phyloP scores from a whole-genome alignment of 2,329 filamentous ascomycete genomes.

The Capronia coronata region DNA sequence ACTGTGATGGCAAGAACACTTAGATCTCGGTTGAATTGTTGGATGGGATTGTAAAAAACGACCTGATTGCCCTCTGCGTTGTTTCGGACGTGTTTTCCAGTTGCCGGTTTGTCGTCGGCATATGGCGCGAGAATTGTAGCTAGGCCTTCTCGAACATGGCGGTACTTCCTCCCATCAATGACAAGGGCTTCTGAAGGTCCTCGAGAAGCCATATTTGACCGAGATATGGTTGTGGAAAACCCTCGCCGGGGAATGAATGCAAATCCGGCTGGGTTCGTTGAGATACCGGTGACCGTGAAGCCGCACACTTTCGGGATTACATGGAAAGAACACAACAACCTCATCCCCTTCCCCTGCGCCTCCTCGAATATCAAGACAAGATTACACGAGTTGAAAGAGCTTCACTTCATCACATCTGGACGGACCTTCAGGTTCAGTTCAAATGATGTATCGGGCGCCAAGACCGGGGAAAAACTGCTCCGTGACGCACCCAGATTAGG shows the following conservation, averaged over 20 bases:
- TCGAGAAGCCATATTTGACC: conserved; percentile 11
- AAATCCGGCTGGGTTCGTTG: not conserved
- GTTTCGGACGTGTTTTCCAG: conserved; percentile 41
- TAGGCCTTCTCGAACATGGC: conserved; percentile 59
- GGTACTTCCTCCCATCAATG: conserved; percentile 51
- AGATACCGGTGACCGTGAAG: not conserved
- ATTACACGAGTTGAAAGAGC: too few species aligned
- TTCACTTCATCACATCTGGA: too few species aligned
- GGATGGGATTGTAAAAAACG: conserved; percentile 98
- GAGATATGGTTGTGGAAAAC: conserved; percentile 1
- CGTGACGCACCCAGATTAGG: too few species aligned
- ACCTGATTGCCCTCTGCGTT: conserved; percentile 60
- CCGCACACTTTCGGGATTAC: not conserved
- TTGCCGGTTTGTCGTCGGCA: conserved; percentile 35
- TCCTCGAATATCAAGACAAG: too few species aligned
- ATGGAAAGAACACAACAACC: not conserved
- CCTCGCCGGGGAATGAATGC: not conserved
- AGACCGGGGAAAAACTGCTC: too few species aligned
- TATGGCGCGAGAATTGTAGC: conserved; percentile 60
- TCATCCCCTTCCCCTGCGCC: not conserved
- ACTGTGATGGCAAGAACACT: conserved; percentile 88
- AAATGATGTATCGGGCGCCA: too few species aligned
- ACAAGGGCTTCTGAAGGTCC: conserved; percentile 3
- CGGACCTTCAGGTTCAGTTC: too few species aligned
- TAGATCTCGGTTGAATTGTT: conserved; percentile 96